Conservation (phyloP, 1,139 yeast genomes). For the Trichomonascaceae sp. region DNA sequence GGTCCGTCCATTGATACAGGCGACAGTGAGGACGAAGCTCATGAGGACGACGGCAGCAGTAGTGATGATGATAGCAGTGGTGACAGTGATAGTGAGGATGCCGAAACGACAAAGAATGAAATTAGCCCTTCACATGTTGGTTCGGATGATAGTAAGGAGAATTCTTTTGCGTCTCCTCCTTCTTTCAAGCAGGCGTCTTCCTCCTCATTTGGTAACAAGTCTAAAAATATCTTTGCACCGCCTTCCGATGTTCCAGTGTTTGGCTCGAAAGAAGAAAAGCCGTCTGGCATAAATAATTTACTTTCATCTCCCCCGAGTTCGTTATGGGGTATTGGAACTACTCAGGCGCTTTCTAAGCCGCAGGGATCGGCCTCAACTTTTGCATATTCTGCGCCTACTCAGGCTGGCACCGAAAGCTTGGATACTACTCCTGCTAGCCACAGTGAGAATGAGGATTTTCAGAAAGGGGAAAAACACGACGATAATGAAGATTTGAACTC, state of each 20-base stretch:
- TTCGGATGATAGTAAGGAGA: neutral
- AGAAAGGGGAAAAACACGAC: neutral
- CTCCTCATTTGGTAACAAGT: neutral
- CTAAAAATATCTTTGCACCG: neutral
- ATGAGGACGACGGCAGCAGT: neutral
- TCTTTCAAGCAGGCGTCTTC: neutral
- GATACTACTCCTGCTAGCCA: neutral
- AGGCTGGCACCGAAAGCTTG: neutral
- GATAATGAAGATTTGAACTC: neutral
- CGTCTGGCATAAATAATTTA: neutral
- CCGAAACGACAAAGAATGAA: neutral
- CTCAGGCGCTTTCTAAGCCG: neutral
- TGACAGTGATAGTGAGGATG: neutral
- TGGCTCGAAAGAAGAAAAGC: neutral
- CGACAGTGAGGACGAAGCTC: neutral
- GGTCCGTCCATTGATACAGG: neutral
- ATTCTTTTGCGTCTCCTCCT: neutral
- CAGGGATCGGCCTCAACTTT: neutral
- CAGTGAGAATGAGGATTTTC: neutral
- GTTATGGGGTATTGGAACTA: neutral
- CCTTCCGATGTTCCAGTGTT: constrained; percentile 1
- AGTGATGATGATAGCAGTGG: neutral
- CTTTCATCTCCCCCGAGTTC: neutral
- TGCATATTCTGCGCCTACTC: neutral
- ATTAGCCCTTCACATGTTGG: neutral